Evolutionary conservation across 1,284 basidiomycete species (phyloP).

Genomic region (Megacollybia platyphylla): DNA sequence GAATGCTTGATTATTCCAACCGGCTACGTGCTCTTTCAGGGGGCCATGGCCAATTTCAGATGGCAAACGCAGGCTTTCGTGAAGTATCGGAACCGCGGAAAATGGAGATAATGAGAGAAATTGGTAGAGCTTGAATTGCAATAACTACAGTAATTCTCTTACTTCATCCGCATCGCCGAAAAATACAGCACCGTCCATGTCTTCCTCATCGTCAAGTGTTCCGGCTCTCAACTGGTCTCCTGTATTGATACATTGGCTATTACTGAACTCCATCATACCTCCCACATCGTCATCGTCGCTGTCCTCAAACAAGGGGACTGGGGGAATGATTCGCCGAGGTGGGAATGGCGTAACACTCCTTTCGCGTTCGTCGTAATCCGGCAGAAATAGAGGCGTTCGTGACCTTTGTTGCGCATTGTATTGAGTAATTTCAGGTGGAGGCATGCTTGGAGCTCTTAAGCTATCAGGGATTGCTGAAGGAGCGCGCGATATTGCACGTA

Average conservation of each 20-base stretch:
- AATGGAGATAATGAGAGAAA: slow-evolving; percentile 60
- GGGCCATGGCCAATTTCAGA: slow-evolving; percentile 73
- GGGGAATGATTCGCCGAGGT: slow-evolving; percentile 15
- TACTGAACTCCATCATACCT: slow-evolving; percentile 48
- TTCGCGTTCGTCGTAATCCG: slow-evolving; percentile 39
- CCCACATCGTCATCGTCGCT: slow-evolving; percentile 30
- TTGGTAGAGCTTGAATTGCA: slow-evolving; percentile 46
- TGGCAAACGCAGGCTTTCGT: slow-evolving; percentile 65
- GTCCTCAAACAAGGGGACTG: slow-evolving; percentile 29
- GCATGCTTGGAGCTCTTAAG: slow-evolving; percentile 20
- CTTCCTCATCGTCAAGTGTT: slow-evolving; percentile 59
- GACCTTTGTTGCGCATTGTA: slow-evolving; percentile 16
- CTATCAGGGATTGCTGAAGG: slow-evolving; percentile 16
- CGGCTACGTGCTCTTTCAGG: slow-evolving; percentile 72
- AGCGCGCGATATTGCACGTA: slow-evolving; percentile 20
- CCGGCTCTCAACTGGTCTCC: slow-evolving; percentile 39
- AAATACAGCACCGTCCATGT: slow-evolving; percentile 57
- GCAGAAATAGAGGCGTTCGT: slow-evolving; percentile 53
- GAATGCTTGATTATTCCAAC: slow-evolving; percentile 71
- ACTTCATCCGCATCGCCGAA: slow-evolving; percentile 73
- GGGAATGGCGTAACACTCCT: slow-evolving; percentile 24
- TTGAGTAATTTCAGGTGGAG: slow-evolving; percentile 15
- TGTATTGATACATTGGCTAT: slow-evolving; percentile 53
- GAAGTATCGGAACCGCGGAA: slow-evolving; percentile 45
- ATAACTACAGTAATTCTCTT: slow-evolving; percentile 33